Base-by-base conservation (phyloP, 1,284 basidiomycete species). In the Malassezia cuniculi region DNA sequence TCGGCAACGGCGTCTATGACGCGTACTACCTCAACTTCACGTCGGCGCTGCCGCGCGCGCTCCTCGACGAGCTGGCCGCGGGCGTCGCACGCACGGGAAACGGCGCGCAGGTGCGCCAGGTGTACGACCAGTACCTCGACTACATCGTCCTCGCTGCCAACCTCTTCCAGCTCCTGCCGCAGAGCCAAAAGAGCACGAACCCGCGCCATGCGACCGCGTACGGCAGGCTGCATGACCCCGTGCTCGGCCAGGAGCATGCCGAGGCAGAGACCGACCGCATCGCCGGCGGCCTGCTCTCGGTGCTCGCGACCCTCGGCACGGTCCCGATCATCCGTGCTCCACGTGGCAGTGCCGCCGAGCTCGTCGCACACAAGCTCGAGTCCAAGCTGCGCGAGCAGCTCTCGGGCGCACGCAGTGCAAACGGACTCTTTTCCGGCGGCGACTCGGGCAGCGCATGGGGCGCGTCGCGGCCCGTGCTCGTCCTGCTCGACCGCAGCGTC, bases 281-380 rank as follows among this genome's bases (percentile, higher is more conserved):
- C 42, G 82, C 90, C 2, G 80, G 73, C 50, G 89, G 90, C 0
- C 71, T 99, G 3, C 94, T 95, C 66, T 87, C 84, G 52, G 84
- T 84, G 1, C 74, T 95, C n/a, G 85, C 80, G 10, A 95, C 90
- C 0, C 76, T 82, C 69, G 85, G 84, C 1, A 82, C 85, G 51
- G 80, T 94, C 6, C 93, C 93, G 5, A 82, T 93, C 60, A 95
- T 99, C 48, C 80, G 93, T 21, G 82, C 84, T 44, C 93, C 93
- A 3, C 74, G 81, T 58, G 90, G 90, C 0, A 95, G 95, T 67
- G 93, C 93, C 3, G 90, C 90, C 14, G 93, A 99, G 69, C 93
- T 95, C 82, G 81, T 97, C 2, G 87, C 89, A 2, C 81, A 87
- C 67, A 94, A 86, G 67, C 74, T 99, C 5, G 93, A 97, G 60